phyloP scores from a whole-genome alignment of 2,329 filamentous ascomycete species.

The Nemania sp. region DNA sequence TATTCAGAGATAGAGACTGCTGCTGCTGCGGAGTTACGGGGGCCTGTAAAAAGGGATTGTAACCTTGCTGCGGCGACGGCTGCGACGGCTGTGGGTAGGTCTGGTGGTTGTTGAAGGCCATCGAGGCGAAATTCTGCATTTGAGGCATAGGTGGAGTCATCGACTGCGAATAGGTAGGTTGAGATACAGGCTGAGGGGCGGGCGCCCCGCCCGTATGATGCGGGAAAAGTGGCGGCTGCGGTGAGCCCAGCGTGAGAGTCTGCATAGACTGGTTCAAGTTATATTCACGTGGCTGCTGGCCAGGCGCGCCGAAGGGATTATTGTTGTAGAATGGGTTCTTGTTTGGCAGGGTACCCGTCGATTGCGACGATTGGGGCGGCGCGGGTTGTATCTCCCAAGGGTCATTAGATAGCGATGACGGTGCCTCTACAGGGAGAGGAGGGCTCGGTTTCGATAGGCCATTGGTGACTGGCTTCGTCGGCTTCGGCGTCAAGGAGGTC shows the following conservation, averaged over 20 bases:
- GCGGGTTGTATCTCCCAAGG: conserved; percentile 65
- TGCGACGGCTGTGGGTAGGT: conserved; percentile 48
- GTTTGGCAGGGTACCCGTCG: conserved; percentile 63
- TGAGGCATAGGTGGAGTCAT: conserved; percentile 49
- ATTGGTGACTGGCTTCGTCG: conserved; percentile 38
- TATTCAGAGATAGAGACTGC: conserved; percentile 37
- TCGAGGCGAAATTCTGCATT: conserved; percentile 45
- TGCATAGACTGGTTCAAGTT: conserved; percentile 72
- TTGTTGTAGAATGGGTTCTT: conserved; percentile 62
- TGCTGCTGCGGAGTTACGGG: conserved; percentile 34
- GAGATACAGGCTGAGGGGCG: conserved; percentile 47
- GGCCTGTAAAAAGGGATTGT: conserved; percentile 56
- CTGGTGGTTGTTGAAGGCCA: conserved; percentile 48
- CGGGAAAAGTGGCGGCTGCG: conserved; percentile 67
- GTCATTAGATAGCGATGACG: conserved; percentile 59
- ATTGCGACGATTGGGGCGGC: conserved; percentile 65
- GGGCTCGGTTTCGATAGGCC: conserved; percentile 38
- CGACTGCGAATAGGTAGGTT: conserved; percentile 48
- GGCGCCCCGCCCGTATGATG: conserved; percentile 70
- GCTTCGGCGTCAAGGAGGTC: conserved; percentile 59
- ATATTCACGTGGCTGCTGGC: conserved; percentile 47
- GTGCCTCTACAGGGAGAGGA: conserved; percentile 34
- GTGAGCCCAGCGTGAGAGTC: conserved; percentile 67
- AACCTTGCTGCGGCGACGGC: conserved; percentile 44
- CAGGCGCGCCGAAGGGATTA: conserved; percentile 69